A percentile compares a stretch with the other conserved stretches of the same genome.
Evolutionary conservation across 176 grass and related monocot species (phyloP).

Genomic region (Oryza coarctata): DNA sequence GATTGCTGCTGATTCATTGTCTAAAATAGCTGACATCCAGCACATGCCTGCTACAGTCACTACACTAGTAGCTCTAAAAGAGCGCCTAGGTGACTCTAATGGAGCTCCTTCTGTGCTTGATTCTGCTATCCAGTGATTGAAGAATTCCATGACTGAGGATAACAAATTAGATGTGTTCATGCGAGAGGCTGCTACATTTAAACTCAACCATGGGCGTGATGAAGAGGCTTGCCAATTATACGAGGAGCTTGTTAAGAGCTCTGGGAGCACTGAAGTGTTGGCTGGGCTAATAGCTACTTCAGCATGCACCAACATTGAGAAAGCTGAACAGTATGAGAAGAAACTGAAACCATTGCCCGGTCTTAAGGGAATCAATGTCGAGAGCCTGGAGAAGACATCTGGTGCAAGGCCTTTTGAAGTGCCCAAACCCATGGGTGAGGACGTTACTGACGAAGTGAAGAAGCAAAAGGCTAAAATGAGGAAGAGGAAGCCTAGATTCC

Average conservation of each 20-base stretch:
- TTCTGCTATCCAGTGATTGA: conserved; percentile 82
- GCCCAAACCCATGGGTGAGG: conserved; percentile 43
- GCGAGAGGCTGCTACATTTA: conserved; percentile 78
- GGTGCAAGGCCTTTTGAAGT: conserved; percentile 74
- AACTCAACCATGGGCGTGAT: conserved; percentile 72
- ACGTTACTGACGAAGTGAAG: conserved; percentile 61
- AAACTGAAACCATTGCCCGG: conserved; percentile 74
- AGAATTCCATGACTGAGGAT: conserved; percentile 83
- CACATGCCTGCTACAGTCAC: conserved; percentile 82
- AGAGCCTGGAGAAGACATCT: conserved; percentile 80
- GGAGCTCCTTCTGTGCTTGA: conserved; percentile 58
- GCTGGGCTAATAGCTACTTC: conserved; percentile 75
- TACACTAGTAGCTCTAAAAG: conserved; percentile 63
- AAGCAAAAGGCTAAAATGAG: conserved; percentile 86
- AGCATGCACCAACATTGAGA: conserved; percentile 66
- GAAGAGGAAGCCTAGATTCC: conserved; percentile 84
- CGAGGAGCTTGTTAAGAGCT: conserved; percentile 79
- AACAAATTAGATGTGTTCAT: conserved; percentile 74
- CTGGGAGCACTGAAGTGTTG: conserved; percentile 68
- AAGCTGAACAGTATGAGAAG: conserved; percentile 89
- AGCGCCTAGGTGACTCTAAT: conserved; percentile 62
- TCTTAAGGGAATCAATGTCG: conserved; percentile 68
- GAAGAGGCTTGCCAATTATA: conserved; percentile 75
- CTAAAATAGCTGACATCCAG: conserved; percentile 76
- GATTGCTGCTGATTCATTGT: conserved; percentile 65